These are phyloP conservation scores for Syzygium aromaticum DNA, from an alignment of 345 rosid species.

Conservation along the genomic window DNA sequence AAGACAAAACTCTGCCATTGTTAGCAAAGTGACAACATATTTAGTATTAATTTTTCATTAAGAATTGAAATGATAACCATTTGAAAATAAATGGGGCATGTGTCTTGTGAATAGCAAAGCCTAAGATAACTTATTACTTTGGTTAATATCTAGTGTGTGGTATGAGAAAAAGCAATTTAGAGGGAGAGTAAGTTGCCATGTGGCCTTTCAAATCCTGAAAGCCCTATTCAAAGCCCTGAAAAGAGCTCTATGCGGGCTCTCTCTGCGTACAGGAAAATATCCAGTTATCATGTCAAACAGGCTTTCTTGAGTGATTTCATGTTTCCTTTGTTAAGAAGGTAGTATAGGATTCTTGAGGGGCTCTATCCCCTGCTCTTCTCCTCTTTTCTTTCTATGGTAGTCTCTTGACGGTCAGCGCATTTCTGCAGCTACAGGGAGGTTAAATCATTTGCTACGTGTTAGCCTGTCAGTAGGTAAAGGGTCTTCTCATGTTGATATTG, in stretches of 20 bases:
- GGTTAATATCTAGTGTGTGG: neutral
- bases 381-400: neutral
- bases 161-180: neutral
- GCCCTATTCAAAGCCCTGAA: neutral
- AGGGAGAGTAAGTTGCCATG: neutral
- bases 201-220: neutral
- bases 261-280: neutral
- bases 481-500: neutral
- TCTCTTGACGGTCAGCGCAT: neutral
- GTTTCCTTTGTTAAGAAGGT: neutral
- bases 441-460: conserved; percentile 6
- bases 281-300: neutral
- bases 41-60: neutral
- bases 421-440: conserved; percentile 36
- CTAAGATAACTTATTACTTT: neutral
- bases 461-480: conserved; percentile 22
- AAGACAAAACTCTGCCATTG: neutral
- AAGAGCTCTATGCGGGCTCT: neutral
- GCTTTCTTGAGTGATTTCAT: neutral
- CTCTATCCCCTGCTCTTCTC: neutral
- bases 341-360: neutral
- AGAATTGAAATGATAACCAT: neutral
- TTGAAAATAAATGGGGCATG: neutral
- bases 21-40: neutral
- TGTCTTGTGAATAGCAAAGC: neutral